These are phyloP conservation scores for Boletus semigastroideus DNA, from an alignment of 1,284 basidiomycete species.

Conservation along the genomic window DNA sequence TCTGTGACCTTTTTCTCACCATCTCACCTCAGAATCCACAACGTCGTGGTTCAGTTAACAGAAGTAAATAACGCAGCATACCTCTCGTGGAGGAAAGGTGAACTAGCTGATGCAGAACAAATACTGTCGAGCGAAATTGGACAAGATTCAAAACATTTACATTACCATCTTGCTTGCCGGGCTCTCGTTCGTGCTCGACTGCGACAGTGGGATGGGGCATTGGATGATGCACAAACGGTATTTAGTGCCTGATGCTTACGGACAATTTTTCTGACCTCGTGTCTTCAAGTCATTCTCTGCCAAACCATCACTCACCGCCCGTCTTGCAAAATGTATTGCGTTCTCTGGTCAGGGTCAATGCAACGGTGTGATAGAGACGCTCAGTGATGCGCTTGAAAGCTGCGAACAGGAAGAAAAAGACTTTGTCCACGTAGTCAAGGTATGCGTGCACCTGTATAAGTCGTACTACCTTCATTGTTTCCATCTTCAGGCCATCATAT, in stretches of 20 bases:
- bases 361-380: neutral
- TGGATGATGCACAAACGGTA: conserved; percentile 20
- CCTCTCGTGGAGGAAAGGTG: conserved; percentile 8
- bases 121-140: conserved; percentile 18
- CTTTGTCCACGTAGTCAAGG: conserved; percentile 21
- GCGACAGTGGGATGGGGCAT: conserved; percentile 10
- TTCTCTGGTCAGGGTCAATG: neutral
- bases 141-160: neutral
- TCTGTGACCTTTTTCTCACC: neutral
- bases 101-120: conserved; percentile 11
- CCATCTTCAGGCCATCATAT: conserved; percentile 8
- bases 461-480: neutral
- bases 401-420: conserved; percentile 4
- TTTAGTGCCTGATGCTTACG: neutral
- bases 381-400: conserved; percentile 6
- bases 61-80: conserved; percentile 15
- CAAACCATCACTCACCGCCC: conserved; percentile 7
- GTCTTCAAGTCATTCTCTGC: conserved; percentile 11
- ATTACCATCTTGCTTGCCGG: neutral
- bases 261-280: neutral
- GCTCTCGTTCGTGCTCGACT: conserved; percentile 7
- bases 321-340: conserved; percentile 12
- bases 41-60: conserved; percentile 10
- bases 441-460: neutral
- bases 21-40: conserved; percentile 5